These are phyloP conservation scores for Lipomyces mesembrius DNA, from an alignment of 805 yeast genomes.

Conservation along the genomic window DNA sequence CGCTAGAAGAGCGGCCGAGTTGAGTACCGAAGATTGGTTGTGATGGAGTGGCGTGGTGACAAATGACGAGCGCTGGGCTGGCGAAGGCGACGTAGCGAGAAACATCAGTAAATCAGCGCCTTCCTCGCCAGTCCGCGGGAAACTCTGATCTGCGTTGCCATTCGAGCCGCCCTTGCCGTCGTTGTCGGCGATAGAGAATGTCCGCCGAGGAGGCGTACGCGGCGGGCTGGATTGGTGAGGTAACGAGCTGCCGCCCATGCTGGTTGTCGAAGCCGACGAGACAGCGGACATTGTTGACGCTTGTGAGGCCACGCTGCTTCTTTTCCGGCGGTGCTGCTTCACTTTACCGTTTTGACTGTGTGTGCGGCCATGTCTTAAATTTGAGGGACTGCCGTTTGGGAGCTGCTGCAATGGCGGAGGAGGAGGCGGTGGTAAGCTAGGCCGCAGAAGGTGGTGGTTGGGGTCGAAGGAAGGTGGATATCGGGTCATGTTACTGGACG, in stretches of 20 bases:
- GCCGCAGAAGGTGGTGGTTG: neutral
- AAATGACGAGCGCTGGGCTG: constrained; percentile 48
- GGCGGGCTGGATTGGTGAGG: constrained; percentile 23
- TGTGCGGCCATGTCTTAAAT: constrained; percentile 11
- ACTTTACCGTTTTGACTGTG: constrained; percentile 10
- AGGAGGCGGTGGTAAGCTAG: neutral
- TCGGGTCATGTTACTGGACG: constrained; percentile 6
- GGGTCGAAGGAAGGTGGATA: neutral
- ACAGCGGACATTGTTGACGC: constrained; percentile 26
- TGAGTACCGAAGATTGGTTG: constrained; percentile 29
- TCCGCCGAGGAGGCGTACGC: constrained; percentile 32
- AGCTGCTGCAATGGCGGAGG: constrained; percentile 15
- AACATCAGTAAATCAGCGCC: constrained; percentile 84
- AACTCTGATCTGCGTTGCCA: neutral
- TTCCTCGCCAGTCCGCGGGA: constrained; percentile 50
- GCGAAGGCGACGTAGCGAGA: constrained; percentile 82
- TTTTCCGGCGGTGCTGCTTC: constrained; percentile 23
- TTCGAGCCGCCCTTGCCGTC: neutral
- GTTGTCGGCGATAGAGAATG: neutral
- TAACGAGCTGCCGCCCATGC: neutral
- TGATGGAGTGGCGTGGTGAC: constrained; percentile 18
- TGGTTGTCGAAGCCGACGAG: constrained; percentile 12
- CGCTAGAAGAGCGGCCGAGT: constrained; percentile 21
- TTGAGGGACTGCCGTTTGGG: constrained; percentile 18
- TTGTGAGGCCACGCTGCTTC: constrained; percentile 34